A percentile compares a stretch with the other conserved stretches of the same genome.
phyloP scores from a whole-genome alignment of 352 stramenopile species.

The Pythium aristosporum region DNA sequence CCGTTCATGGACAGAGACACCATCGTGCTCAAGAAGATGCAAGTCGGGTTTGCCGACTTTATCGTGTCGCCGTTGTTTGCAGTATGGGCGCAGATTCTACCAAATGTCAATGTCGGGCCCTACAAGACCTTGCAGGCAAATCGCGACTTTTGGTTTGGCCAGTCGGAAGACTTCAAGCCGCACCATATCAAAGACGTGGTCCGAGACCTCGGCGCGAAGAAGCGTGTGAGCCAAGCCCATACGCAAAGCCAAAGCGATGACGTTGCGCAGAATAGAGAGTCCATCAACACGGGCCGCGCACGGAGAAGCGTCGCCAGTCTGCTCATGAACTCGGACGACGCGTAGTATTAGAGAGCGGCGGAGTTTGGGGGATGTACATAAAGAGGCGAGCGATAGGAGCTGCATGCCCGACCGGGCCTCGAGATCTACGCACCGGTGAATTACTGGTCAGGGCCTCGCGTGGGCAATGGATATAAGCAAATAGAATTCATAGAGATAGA shows the following conservation, averaged over 20 bases:
- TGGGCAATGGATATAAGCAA: no score
- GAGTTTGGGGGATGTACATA: constrained; percentile 24
- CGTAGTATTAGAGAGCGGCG: constrained; percentile 15
- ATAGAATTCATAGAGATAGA: constrained; percentile 17
- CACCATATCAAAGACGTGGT: constrained; percentile 83
- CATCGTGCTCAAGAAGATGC: constrained; percentile 91
- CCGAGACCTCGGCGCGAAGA: constrained; percentile 43
- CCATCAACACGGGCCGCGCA: constrained; percentile 32
- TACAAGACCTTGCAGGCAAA: constrained; percentile 76
- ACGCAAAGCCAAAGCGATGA: constrained; percentile 6
- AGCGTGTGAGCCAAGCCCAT: constrained; percentile 34
- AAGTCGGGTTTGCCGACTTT: constrained; percentile 95
- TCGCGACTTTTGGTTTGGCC: constrained; percentile 79
- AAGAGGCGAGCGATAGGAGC: neutral
- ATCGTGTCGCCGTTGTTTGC: constrained; percentile 89
- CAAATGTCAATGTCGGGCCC: constrained; percentile 57
- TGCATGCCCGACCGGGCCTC: no score
- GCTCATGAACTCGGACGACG: constrained; percentile 49
- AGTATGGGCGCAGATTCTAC: constrained; percentile 81
- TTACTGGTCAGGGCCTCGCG: neutral
- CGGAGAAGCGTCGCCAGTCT: constrained; percentile 44
- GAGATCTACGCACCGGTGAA: neutral
- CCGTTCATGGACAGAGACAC: constrained; percentile 94
- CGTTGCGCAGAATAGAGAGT: constrained; percentile 7
- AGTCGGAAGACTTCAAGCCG: constrained; percentile 84